Conservation (phyloP, 129 eudicot species). For the Ambrosia artemisiifolia region DNA sequence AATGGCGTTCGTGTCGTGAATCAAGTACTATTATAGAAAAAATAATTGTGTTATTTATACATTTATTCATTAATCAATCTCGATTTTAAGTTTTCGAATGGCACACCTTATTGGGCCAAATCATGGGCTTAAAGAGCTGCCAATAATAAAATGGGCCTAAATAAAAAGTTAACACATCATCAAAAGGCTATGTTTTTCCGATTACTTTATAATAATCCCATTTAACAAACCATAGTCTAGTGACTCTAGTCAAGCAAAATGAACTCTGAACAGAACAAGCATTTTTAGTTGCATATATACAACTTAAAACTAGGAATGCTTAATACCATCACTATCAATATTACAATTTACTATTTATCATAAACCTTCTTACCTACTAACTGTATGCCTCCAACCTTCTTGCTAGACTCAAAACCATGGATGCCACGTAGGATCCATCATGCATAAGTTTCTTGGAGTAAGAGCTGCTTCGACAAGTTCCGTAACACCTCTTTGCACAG, state of each 20-base stretch:
- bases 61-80: too few relatives aligned
- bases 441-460: conserved; percentile 87
- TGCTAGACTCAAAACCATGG: conserved; percentile 70
- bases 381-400: not conserved
- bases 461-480: conserved; percentile 96
- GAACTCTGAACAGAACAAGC: not conserved
- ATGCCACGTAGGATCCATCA: conserved; percentile 99
- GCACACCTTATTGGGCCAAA: too few relatives aligned
- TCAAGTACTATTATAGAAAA: too few relatives aligned
- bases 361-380: not conserved
- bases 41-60: too few relatives aligned
- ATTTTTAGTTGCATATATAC: conserved; percentile 23
- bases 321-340: not conserved
- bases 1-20: too few relatives aligned
- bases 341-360: not conserved
- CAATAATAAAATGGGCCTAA: too few relatives aligned
- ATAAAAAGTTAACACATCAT: not conserved
- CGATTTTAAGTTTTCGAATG: too few relatives aligned
- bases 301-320: conserved; percentile 4
- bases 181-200: not conserved
- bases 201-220: conserved; percentile 1
- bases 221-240: conserved; percentile 3
- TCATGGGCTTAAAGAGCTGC: too few relatives aligned
- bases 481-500: conserved; percentile 90
- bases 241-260: not conserved